These are phyloP conservation scores for Geotrichum bryndzae DNA, from an alignment of 1,139 yeast genomes.

Conservation along the genomic window DNA sequence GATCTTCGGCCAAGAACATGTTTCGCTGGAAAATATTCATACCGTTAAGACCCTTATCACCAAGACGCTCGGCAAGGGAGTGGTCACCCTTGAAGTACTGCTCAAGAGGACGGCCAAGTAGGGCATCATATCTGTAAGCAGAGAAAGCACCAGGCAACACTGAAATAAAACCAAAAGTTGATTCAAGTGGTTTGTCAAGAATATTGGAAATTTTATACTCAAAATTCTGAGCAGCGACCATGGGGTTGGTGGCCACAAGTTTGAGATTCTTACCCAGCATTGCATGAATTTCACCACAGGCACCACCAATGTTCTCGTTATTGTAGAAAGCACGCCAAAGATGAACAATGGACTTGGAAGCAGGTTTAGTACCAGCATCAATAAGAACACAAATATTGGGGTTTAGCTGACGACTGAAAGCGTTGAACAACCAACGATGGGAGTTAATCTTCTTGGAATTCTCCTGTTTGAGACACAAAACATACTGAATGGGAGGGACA, in stretches of 20 bases:
- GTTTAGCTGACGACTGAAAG: conserved; percentile 76
- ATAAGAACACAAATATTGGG: conserved; percentile 80
- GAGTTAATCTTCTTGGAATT: conserved; percentile 92
- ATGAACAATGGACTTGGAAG: conserved; percentile 68
- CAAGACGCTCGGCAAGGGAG: conserved; percentile 41
- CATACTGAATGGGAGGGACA: conserved; percentile 72
- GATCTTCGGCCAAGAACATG: conserved; percentile 93
- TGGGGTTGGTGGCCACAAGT: conserved; percentile 50
- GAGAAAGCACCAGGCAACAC: conserved; percentile 93
- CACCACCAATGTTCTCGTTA: conserved; percentile 85
- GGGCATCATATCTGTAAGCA: conserved; percentile 77
- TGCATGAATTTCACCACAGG: conserved; percentile 89
- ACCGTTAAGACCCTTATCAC: conserved; percentile 44
- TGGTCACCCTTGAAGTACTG: conserved; percentile 93
- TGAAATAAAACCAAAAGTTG: conserved; percentile 79
- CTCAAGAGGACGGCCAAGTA: conserved; percentile 74
- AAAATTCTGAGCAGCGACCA: conserved; percentile 88
- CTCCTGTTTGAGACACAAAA: conserved; percentile 81
- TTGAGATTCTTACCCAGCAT: conserved; percentile 77
- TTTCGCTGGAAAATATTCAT: conserved; percentile 77
- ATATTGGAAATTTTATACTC: conserved; percentile 91
- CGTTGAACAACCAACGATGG: conserved; percentile 97
- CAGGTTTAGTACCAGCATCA: conserved; percentile 96
- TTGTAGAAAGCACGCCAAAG: conserved; percentile 87
- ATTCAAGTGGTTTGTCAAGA: conserved; percentile 84